Base-by-base conservation (phyloP, 2,329 filamentous ascomycete genomes). In the Eurotiales sp. region DNA sequence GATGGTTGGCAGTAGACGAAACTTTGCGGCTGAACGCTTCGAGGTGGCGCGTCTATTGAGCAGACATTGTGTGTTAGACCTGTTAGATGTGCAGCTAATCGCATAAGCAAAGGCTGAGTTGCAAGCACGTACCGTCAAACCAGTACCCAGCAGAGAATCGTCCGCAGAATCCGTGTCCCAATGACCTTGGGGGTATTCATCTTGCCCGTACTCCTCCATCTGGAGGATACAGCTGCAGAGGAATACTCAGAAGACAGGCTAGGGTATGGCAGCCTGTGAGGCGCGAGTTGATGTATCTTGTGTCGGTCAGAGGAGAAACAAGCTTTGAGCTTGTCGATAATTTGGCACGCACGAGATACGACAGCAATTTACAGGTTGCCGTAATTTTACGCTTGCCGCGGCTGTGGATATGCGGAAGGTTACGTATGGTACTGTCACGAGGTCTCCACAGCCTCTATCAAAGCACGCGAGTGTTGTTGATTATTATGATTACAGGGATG, bases 21-120 rank as follows among this genome's bases (percentile, higher is more conserved):
- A 97, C 90, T 73, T 96, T 99, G 66, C 92, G 85, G 59, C 90
- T 84, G 72, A 99, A 96, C 50, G 89, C 88, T 74, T 96, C 91
- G 61, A 97, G 77, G 58, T 93, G 88, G 62, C 90, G 87, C 50
- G 89, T 84, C 90, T 96, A 60, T 46, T n/a, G 17, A 40, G 6
- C n/a, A n/a, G n/a, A n/a, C n/a, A 32, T 34, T 4, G 8, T 27
- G 25, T 27, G 25, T 27, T 27, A 27, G 25, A 27, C n/a, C n/a
- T n/a, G n/a, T n/a, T n/a, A n/a, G n/a, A n/a, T n/a, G n/a, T n/a
- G 5, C 25, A 27, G 25, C 25, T 27, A 6, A 5, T 27, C 25
- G 5, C 10, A 27, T 10, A 6, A 10, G 5, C 25, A 27, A 57
- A 43, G 29, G 15, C 21, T 5, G n/a, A 36, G 32, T 36, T 34